These are phyloP conservation scores for Gyromitra esculenta DNA, from an alignment of 2,329 filamentous ascomycete genomes.

Conservation along the genomic window DNA sequence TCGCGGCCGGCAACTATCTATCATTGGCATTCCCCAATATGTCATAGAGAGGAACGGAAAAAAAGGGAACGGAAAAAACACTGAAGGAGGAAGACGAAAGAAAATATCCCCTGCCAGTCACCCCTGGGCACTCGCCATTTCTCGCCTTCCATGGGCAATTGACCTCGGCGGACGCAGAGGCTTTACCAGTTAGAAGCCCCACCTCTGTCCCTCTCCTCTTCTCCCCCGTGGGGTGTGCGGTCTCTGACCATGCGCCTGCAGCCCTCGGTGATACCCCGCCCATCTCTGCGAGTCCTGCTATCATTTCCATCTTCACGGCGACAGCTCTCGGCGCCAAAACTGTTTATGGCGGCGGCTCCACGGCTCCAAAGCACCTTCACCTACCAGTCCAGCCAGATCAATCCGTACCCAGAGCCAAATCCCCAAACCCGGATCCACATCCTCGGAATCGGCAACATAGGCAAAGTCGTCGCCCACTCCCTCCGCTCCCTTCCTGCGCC, in stretches of 20 bases:
- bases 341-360: background rate
- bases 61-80: background rate
- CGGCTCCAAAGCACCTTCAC: background rate
- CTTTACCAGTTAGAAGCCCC: conserved; percentile 17
- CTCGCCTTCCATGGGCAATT: conserved; percentile 34
- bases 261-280: conserved; percentile 34
- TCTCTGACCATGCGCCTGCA: conserved; percentile 40
- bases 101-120: background rate
- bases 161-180: conserved; percentile 31
- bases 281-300: conserved; percentile 15
- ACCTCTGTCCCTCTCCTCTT: background rate
- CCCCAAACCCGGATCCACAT: conserved; percentile 71
- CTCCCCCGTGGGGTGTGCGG: conserved; percentile 4
- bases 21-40: conserved; percentile 22
- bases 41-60: background rate
- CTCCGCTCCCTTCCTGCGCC: conserved; percentile 70
- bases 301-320: background rate
- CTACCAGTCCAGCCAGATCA: background rate
- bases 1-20: background rate
- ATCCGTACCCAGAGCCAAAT: conserved; percentile 58
- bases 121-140: conserved; percentile 12
- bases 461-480: conserved; percentile 78
- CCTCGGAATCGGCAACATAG: conserved; percentile 82
- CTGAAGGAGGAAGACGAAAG: background rate
- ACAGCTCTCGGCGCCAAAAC: background rate